Conservation (phyloP, 1,139 yeast genomes). For the Hemisphaericaspora xylofermentans region DNA sequence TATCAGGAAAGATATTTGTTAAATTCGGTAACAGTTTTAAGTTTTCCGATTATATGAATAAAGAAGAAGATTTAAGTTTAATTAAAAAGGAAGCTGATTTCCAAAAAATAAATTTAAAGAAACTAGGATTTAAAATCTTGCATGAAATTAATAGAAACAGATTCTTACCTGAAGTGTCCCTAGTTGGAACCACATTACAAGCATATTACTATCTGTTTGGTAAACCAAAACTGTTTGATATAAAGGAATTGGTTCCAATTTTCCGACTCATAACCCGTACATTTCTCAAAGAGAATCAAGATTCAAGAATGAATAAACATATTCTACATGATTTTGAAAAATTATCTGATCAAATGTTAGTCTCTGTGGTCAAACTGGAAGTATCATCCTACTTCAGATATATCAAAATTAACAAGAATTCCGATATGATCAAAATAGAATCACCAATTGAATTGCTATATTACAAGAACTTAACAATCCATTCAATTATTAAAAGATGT, state of each 20-base stretch:
- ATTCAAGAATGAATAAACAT: constrained; percentile 21
- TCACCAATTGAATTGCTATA: constrained; percentile 44
- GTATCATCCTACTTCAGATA: constrained; percentile 36
- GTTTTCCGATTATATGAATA: constrained; percentile 26
- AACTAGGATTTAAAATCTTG: constrained; percentile 41
- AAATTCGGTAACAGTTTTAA: constrained; percentile 37
- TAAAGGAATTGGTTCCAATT: constrained; percentile 30
- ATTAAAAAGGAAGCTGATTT: constrained; percentile 7
- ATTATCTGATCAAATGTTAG: constrained; percentile 19
- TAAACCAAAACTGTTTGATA: constrained; percentile 18
- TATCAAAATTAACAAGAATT: constrained; percentile 30
- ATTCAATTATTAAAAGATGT: constrained; percentile 39
- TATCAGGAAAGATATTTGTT: constrained; percentile 42
- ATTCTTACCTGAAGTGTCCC: constrained; percentile 38
- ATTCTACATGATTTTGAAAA: constrained; percentile 17
- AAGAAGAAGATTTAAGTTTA: constrained; percentile 8
- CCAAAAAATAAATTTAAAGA: constrained; percentile 33
- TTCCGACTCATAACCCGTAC: constrained; percentile 24
- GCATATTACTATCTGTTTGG: constrained; percentile 30
- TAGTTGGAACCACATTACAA: constrained; percentile 41
- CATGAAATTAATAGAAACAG: constrained; percentile 41
- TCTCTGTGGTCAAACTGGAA: constrained; percentile 26
- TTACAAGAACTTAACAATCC: constrained; percentile 45
- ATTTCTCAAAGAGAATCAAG: constrained; percentile 23
- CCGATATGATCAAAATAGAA: constrained; percentile 28